Percentiles rank a stretch among this genome's conserved stretches.
Evolutionary conservation across 176 grass and related monocot species (phyloP).

Genomic region (Rhynchospora breviuscula): DNA sequence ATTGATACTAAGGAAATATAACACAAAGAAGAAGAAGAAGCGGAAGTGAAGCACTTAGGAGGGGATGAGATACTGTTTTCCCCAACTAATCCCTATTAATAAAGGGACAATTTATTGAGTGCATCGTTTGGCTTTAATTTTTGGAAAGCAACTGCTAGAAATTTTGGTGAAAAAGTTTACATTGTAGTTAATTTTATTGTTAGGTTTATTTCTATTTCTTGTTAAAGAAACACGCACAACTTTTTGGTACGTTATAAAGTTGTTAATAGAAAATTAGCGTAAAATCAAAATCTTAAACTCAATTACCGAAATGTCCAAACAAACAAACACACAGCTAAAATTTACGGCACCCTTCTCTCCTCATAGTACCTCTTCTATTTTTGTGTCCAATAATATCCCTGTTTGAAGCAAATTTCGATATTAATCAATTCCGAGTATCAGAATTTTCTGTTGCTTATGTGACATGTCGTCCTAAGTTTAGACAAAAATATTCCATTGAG

Average conservation of each 20-base stretch:
- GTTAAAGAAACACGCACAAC: not conserved
- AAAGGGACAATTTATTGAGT: not conserved
- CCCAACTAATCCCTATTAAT: slow-evolving; percentile 3
- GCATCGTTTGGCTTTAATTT: not conserved
- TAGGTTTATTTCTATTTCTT: not conserved
- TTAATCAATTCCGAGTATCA: not conserved
- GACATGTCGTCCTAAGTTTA: not conserved
- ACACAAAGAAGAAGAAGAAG: not conserved
- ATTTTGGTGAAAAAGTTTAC: not conserved
- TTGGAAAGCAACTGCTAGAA: slow-evolving; percentile 7
- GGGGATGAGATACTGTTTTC: not conserved
- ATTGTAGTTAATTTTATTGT: not conserved
- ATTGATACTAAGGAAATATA: not conserved
- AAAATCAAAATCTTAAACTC: not conserved
- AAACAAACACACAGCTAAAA: not conserved
- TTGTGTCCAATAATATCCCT: not conserved
- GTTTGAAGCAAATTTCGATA: not conserved
- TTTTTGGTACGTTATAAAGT: not conserved
- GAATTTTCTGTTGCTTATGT: not conserved
- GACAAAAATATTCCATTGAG: not conserved
- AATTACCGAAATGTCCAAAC: not conserved
- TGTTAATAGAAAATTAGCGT: not conserved
- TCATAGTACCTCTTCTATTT: not conserved
- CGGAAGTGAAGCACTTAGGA: not conserved
- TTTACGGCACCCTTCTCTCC: not conserved